These are phyloP conservation scores for Musa schizocarpa DNA, from an alignment of 176 grass and related monocot genomes.

Conservation along the genomic window DNA sequence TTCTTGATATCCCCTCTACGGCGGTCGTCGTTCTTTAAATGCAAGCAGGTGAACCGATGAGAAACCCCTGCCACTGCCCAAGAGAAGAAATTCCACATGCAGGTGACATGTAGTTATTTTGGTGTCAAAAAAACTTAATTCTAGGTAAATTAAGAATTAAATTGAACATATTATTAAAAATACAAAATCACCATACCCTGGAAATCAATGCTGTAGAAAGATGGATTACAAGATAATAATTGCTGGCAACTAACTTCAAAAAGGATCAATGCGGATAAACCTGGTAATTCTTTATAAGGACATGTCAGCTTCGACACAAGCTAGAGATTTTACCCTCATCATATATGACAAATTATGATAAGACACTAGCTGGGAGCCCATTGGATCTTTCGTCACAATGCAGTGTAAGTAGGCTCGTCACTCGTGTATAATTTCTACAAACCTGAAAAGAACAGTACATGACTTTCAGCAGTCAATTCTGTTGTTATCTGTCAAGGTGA, in stretches of 20 bases:
- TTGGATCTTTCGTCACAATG: conserved; percentile 15
- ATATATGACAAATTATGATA: conserved; percentile 93
- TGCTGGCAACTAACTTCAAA: too few relatives aligned
- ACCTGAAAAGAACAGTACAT: too few relatives aligned
- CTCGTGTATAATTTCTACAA: too few relatives aligned
- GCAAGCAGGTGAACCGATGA: too few relatives aligned
- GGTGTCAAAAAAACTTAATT: neutral
- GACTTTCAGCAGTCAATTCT: neutral
- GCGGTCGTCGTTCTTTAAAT: too few relatives aligned
- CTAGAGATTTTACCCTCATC: conserved; percentile 51
- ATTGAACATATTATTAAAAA: neutral
- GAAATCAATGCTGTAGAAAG: conserved; percentile 38
- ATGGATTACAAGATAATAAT: neutral
- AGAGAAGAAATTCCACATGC: too few relatives aligned
- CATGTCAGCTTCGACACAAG: neutral
- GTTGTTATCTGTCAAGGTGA: conserved; percentile 1
- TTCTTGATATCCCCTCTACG: too few relatives aligned
- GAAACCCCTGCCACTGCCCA: too few relatives aligned
- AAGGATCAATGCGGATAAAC: neutral
- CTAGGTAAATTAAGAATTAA: neutral
- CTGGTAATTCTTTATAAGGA: neutral
- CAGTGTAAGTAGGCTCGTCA: conserved; percentile 26
- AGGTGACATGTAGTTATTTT: too few relatives aligned
- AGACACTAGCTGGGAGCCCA: conserved; percentile 52
- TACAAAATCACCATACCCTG: conserved; percentile 46